Evolutionary conservation across 2,329 filamentous ascomycete species (phyloP), one percentile per base, ranked within the genome.

Genomic region (Onygena corvina): DNA sequence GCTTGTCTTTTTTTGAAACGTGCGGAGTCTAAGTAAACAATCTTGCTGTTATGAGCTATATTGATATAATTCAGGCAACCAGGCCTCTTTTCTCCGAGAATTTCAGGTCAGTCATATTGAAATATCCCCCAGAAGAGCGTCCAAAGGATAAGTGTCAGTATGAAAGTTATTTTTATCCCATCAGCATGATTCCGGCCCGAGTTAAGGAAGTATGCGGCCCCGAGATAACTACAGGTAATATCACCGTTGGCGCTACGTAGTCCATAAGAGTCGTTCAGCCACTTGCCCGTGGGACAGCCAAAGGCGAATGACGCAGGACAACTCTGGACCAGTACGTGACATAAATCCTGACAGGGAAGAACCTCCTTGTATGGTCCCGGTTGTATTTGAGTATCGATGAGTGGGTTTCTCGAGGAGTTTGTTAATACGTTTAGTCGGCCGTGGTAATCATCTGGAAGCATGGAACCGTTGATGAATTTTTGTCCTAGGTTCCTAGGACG

Each of bases 361-460:
- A 96, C 72, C 69, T 98, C 92, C 62, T 89, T 93, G 68, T 98
- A 96, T 0, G 92, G 92, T 0, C 92, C 92, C 0, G 92, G 89
- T 53, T 74, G 67, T 51, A 96, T 79, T 1, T 69, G 56, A 1
- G 71, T 58, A 59, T 95, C 88, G 57, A 96, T 92, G 44, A 77
- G 68, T 0, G 74, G 61, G 59, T 87, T 90, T 14, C 89, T 77
- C 9, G 83, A 86, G 6, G 69, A 65, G 50, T 75, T 80, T 48
- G 64, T 69, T 2, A 67, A 70, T 3, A 73, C 69, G 16, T 53
- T 57, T 4, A 57, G 63, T 8, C 64, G 55, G 7, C 61, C 48
- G 1, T 57, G 57, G 6, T 64, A 57, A 34, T 69, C 58, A 7
- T 67, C 60, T 1, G 50, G 50, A 23, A 53, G 21, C 11, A 16